Percentiles rank a stretch among this genome's conserved stretches.
Evolutionary conservation across 345 rosid genomes (phyloP).

Genomic region (Eucalyptus marginata): DNA sequence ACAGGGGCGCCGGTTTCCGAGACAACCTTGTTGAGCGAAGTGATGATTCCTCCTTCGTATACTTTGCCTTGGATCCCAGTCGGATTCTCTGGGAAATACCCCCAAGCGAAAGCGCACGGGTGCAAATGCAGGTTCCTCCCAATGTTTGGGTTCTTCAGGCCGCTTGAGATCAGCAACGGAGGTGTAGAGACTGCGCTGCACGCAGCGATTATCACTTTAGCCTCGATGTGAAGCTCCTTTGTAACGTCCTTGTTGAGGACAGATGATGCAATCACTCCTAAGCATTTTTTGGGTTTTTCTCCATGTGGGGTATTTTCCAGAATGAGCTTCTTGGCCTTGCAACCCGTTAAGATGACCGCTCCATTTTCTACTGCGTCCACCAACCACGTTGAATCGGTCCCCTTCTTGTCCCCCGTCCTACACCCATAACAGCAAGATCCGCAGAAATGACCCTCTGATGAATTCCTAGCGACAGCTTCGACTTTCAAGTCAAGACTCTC

Average conservation of each 20-base stretch:
- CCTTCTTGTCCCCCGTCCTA: background rate
- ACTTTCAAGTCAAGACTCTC: background rate
- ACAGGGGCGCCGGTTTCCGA: background rate
- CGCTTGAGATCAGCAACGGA: background rate
- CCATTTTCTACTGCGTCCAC: background rate
- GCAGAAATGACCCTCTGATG: background rate
- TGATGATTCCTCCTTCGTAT: slow-evolving; percentile 1
- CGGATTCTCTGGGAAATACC: background rate
- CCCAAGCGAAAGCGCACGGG: background rate
- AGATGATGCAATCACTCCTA: background rate
- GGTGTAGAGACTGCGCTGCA: background rate
- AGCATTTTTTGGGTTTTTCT: background rate
- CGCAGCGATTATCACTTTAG: background rate
- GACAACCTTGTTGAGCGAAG: background rate
- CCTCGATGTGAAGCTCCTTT: background rate
- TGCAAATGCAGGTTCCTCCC: slow-evolving; percentile 6
- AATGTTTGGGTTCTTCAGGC: slow-evolving; percentile 1
- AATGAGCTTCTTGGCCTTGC: background rate
- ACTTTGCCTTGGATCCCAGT: background rate
- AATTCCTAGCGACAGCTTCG: background rate
- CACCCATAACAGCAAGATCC: background rate
- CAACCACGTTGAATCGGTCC: slow-evolving; percentile 1
- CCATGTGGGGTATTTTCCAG: background rate
- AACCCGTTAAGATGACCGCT: slow-evolving; percentile 1
- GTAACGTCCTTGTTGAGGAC: background rate